These are phyloP conservation scores for Pseudogymnoascus sp. DNA, from an alignment of 2,329 filamentous ascomycete genomes.

Conservation along the genomic window DNA sequence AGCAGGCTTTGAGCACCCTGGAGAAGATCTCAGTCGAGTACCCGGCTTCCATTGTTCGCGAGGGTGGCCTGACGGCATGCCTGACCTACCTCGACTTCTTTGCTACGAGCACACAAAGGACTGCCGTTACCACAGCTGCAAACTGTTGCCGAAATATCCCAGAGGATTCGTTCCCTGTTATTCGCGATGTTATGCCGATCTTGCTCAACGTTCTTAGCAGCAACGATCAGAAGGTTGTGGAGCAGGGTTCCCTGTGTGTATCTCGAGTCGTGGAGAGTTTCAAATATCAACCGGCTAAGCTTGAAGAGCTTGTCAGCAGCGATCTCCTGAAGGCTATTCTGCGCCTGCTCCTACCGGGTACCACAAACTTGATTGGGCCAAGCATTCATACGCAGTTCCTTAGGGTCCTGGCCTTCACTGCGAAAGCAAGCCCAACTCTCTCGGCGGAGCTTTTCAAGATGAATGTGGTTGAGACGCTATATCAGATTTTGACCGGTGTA, in stretches of 20 bases:
- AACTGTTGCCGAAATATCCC: slow-evolving; percentile 98
- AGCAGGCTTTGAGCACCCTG: slow-evolving; percentile 90
- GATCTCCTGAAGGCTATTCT: slow-evolving; percentile 78
- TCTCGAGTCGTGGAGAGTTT: slow-evolving; percentile 96
- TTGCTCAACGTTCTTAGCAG: slow-evolving; percentile 82
- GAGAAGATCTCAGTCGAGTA: slow-evolving; percentile 98
- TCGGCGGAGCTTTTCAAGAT: slow-evolving; percentile 90
- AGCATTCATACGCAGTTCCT: slow-evolving; percentile 96
- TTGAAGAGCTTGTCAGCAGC: slow-evolving; percentile 86
- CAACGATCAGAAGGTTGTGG: slow-evolving; percentile 92
- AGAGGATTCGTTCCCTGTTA: slow-evolving; percentile 82
- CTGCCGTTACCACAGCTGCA: slow-evolving; percentile 91
- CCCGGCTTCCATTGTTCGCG: slow-evolving; percentile 86
- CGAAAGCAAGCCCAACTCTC: slow-evolving; percentile 75
- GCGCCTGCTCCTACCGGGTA: slow-evolving; percentile 81
- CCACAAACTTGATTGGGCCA: slow-evolving; percentile 87
- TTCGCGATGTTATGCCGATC: slow-evolving; percentile 93
- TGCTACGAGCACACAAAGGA: slow-evolving; percentile 90
- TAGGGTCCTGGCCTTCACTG: slow-evolving; percentile 80
- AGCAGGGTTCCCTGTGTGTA: slow-evolving; percentile 92
- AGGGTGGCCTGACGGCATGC: slow-evolving; percentile 92
- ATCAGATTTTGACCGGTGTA: slow-evolving; percentile 93
- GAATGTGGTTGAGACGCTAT: slow-evolving; percentile 93
- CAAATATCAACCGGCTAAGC: slow-evolving; percentile 73
- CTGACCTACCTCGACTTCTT: slow-evolving; percentile 96